Conservation (phyloP, 1,284 basidiomycete genomes). For the Irpex sp. region DNA sequence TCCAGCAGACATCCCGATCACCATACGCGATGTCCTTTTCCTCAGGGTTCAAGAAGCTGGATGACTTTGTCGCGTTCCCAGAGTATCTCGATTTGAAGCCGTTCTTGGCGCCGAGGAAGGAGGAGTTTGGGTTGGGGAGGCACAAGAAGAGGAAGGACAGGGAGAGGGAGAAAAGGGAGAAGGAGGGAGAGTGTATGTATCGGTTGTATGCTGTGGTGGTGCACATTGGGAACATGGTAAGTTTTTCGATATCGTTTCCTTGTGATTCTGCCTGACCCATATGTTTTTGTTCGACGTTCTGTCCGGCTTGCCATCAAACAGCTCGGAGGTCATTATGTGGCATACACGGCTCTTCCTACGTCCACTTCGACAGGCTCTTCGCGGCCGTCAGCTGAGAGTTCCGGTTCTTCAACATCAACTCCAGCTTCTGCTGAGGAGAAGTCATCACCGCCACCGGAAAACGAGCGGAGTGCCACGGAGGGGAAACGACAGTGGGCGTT, state of each 20-base stretch:
- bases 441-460: no score
- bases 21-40: constrained; percentile 50
- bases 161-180: constrained; percentile 27
- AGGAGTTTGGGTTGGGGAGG: constrained; percentile 57
- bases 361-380: constrained; percentile 12
- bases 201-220: constrained; percentile 83
- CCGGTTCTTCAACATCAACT: constrained; percentile 3
- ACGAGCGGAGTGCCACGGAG: not conserved
- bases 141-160: constrained; percentile 30
- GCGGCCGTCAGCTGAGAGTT: not conserved
- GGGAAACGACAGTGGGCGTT: constrained; percentile 79
- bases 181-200: constrained; percentile 61
- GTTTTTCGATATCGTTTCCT: constrained; percentile 19
- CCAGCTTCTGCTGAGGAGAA: no score
- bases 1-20: constrained; percentile 70
- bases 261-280: not conserved
- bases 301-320: constrained; percentile 22
- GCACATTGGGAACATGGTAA: constrained; percentile 86
- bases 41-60: constrained; percentile 76
- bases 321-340: constrained; percentile 84
- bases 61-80: constrained; percentile 87
- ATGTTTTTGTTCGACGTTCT: constrained; percentile 7
- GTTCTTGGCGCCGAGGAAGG: constrained; percentile 80
- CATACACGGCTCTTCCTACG: constrained; percentile 61
- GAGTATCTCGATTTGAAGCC: constrained; percentile 82